These are phyloP conservation scores for Penicillium occitanis DNA, from an alignment of 2,329 filamentous ascomycete species.

Conservation along the genomic window DNA sequence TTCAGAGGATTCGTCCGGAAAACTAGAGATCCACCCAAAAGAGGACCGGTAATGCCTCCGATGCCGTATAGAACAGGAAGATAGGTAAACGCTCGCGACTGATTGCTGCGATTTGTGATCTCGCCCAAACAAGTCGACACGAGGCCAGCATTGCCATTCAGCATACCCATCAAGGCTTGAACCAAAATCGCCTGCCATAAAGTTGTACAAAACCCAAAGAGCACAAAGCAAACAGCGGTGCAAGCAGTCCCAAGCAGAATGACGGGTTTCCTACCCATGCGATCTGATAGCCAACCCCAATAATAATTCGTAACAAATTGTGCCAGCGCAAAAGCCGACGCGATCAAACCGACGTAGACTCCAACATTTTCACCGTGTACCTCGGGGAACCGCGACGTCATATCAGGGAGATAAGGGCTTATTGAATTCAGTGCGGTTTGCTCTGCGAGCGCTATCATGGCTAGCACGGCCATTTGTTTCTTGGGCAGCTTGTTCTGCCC, in stretches of 20 bases:
- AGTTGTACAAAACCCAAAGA: conserved; percentile 81
- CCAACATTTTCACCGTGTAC: conserved; percentile 71
- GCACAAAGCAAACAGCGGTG: conserved; percentile 75
- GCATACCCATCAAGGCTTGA: conserved; percentile 84
- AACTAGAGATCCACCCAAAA: conserved; percentile 83
- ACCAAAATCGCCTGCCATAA: conserved; percentile 84
- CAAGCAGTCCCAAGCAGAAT: conserved; percentile 79
- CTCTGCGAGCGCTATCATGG: conserved; percentile 84
- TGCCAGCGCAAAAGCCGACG: conserved; percentile 86
- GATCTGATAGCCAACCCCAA: conserved; percentile 82
- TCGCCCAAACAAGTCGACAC: conserved; percentile 93
- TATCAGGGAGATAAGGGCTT: conserved; percentile 88
- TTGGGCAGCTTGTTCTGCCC: conserved; percentile 59
- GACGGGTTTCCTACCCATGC: conserved; percentile 76
- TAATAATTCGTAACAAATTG: conserved; percentile 91
- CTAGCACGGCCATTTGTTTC: conserved; percentile 78
- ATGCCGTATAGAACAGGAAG: conserved; percentile 94
- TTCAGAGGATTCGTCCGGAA: conserved; percentile 60
- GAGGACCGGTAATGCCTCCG: conserved; percentile 87
- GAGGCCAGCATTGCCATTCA: conserved; percentile 93
- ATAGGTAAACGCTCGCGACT: conserved; percentile 90
- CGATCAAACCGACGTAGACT: conserved; percentile 85
- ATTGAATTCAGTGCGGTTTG: conserved; percentile 98
- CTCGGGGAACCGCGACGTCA: conserved; percentile 83
- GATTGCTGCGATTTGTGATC: conserved; percentile 91